These are phyloP conservation scores for Hevea brasiliensis DNA, from an alignment of 345 rosid species.

Conservation along the genomic window DNA sequence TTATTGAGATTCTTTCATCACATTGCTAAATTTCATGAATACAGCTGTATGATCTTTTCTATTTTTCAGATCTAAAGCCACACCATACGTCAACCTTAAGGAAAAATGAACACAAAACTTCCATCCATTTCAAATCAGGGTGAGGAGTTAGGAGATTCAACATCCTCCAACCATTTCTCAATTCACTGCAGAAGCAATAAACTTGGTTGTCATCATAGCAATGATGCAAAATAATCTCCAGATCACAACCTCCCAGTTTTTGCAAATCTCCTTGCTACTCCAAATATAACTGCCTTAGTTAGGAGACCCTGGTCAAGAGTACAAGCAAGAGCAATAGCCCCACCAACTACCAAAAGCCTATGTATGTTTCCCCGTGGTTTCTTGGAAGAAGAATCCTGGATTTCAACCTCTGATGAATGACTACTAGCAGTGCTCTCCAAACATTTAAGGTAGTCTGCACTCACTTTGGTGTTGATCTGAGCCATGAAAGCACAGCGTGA, in stretches of 20 bases:
- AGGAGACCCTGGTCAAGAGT: constrained; percentile 79
- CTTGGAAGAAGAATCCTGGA: constrained; percentile 26
- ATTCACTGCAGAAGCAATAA: constrained; percentile 8
- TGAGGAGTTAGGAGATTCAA: constrained; percentile 11
- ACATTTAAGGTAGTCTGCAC: constrained; percentile 53
- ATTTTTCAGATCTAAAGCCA: constrained; percentile 17
- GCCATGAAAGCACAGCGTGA: constrained; percentile 77
- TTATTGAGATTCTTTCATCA: constrained; percentile 18
- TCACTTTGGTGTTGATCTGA: constrained; percentile 81
- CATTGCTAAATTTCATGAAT: constrained; percentile 14
- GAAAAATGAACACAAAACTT: constrained; percentile 12
- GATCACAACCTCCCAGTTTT: constrained; percentile 70
- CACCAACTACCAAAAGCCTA: constrained; percentile 68
- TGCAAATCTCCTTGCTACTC: constrained; percentile 87
- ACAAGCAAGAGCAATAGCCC: constrained; percentile 87
- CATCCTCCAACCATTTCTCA: constrained; percentile 9
- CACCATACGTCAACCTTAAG: constrained; percentile 6
- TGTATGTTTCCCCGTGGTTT: constrained; percentile 62
- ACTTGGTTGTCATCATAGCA: constrained; percentile 2
- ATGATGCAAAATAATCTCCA: background rate
- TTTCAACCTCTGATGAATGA: constrained; percentile 30
- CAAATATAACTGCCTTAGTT: constrained; percentile 90
- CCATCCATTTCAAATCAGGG: constrained; percentile 2
- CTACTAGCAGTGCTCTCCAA: constrained; percentile 41
- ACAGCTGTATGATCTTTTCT: constrained; percentile 16